These are phyloP conservation scores for Fusarium sp. DNA, from an alignment of 2,329 filamentous ascomycete genomes.

Conservation along the genomic window DNA sequence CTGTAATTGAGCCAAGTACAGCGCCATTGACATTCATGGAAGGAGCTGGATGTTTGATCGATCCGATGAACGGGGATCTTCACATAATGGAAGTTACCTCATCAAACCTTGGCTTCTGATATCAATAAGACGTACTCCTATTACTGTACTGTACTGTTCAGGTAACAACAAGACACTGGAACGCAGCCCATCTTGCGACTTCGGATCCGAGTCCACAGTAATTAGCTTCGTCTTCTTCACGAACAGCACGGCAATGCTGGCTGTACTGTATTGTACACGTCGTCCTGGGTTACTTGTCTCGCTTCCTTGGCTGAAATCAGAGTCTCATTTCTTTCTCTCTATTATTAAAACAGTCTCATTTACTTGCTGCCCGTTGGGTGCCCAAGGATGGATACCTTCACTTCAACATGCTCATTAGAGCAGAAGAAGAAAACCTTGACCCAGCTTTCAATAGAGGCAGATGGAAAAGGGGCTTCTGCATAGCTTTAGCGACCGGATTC, in stretches of 20 bases:
- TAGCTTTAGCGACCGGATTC: conserved; percentile 33
- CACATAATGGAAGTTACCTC: background rate
- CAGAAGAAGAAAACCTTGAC: conserved; percentile 10
- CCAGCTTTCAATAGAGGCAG: background rate
- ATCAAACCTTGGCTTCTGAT: conserved; percentile 18
- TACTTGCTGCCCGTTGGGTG: conserved; percentile 39
- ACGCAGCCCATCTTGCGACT: conserved; percentile 22
- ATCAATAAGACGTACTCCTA: background rate
- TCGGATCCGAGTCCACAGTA: conserved; percentile 15
- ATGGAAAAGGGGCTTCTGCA: conserved; percentile 8
- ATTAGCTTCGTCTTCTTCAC: conserved; percentile 15
- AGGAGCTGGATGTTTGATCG: background rate
- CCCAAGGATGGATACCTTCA: conserved; percentile 38
- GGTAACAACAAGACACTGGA: conserved; percentile 25
- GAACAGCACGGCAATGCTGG: background rate
- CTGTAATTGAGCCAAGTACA: conserved; percentile 17
- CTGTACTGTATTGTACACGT: conserved; percentile 4
- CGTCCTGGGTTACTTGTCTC: conserved; percentile 33
- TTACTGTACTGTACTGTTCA: background rate
- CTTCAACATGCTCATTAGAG: conserved; percentile 1
- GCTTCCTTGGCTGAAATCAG: conserved; percentile 30
- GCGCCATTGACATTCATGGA: background rate
- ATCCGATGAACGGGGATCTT: background rate
- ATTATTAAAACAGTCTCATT: conserved; percentile 32
- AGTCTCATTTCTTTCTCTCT: conserved; percentile 34